Evolutionary conservation across 179 eudicot species (phyloP), one percentile per base, ranked within the genome.

Genomic region (Vitellaria paradoxa): DNA sequence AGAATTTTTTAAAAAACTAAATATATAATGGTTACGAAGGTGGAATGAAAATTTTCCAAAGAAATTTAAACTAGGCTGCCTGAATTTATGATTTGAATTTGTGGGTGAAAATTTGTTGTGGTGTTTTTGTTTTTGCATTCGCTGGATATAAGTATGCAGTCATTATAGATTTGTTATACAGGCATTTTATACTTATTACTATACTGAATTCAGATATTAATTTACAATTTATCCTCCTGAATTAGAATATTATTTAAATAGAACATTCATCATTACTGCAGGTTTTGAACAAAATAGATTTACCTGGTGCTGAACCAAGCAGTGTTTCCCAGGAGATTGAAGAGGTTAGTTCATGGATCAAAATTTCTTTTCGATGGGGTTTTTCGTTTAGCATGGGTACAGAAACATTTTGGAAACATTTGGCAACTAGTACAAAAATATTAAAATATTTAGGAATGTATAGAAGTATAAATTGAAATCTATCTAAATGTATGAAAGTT

Each of bases 261-360:
- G n/a, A 17, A 37, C 46, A 50, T 69, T 61, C n/a, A 61, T 65
- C 37, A 57, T 37, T 76, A 40, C 63, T 78, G 78, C 92, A 95
- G 99, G 99, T 95, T 83, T 84, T 95, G 75, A 95, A 95, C 87
- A 95, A 95, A 82, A 91, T 95, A 81, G 99, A 95, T 79, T 89
- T 95, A 82, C 99, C 99, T 49, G 98, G 99, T 75, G 99, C 99
- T 21, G 99, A 95, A 67, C 96, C 99, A 74, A 88, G 84, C 76
- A 96, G 95, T 75, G 93, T 95, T 81, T 72, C 88, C 74, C 81
- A 82, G 86, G 98, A 95, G 86, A 95, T 95, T 76, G 99, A 95
- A 86, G 99, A 95, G 98, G 99, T 95, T 80, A 69, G 97, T 88
- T 67, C 10, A 30, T 50, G 67, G n/a, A 17, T 30, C 37, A 30